Evolutionary conservation across 495 filamentous ascomycete species (phyloP).

Genomic region (Aspergillus panamensis): DNA sequence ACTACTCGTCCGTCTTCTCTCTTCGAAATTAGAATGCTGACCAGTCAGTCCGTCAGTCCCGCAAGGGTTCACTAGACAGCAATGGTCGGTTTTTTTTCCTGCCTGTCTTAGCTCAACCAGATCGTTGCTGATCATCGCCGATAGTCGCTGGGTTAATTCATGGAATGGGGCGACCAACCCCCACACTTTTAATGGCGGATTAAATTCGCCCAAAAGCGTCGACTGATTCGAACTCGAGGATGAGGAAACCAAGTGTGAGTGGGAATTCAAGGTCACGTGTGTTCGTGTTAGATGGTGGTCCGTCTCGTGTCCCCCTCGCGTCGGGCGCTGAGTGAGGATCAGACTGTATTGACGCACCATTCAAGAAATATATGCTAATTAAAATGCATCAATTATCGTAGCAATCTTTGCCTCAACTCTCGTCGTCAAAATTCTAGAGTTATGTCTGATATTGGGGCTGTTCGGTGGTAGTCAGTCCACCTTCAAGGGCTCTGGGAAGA

Average conservation of each 20-base stretch:
- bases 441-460: not conserved
- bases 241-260: not conserved
- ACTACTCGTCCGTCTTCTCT: not conserved
- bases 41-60: not conserved
- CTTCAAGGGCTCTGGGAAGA: constrained; percentile 19
- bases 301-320: constrained; percentile 23
- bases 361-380: not conserved
- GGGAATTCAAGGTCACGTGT: constrained; percentile 24
- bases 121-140: not conserved
- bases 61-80: constrained; percentile 5
- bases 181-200: constrained; percentile 6
- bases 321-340: constrained; percentile 1
- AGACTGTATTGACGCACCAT: not conserved
- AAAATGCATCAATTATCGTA: not conserved
- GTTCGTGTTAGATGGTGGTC: constrained; percentile 23
- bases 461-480: not conserved
- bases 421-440: not conserved
- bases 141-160: not conserved
- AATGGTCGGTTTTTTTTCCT: not conserved
- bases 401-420: not conserved
- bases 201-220: not conserved
- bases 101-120: not conserved
- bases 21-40: not conserved
- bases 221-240: constrained; percentile 1
- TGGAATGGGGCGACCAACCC: constrained; percentile 6